A percentile compares a stretch with the other conserved stretches of the same genome.
These are phyloP conservation scores for Penicillium sp. DNA, from an alignment of 2,329 filamentous ascomycete genomes.

Conservation along the genomic window DNA sequence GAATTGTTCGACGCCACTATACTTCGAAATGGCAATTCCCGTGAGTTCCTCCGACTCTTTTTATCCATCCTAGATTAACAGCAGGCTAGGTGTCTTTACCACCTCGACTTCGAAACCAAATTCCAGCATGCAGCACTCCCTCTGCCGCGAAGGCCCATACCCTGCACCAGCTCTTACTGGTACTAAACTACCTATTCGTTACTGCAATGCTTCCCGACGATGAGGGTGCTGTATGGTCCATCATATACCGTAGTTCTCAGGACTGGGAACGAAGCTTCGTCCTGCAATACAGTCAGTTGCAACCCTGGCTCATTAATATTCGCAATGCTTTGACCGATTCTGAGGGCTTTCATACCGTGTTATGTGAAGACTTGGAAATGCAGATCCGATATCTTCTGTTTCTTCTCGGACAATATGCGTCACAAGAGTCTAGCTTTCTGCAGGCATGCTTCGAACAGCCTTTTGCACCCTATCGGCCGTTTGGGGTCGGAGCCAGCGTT, in stretches of 20 bases:
- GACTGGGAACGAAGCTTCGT: not conserved
- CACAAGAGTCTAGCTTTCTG: not conserved
- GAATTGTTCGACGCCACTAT: not conserved
- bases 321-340: not conserved
- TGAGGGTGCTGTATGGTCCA: not conserved
- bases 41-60: not conserved
- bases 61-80: not conserved
- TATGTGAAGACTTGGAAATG: not conserved
- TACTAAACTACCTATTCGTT: not conserved
- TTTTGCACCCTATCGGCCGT: not conserved
- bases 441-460: not conserved
- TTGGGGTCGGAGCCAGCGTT: constrained; percentile 4
- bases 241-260: not conserved
- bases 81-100: not conserved
- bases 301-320: not conserved
- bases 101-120: not conserved
- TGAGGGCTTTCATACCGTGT: not conserved
- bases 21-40: not conserved
- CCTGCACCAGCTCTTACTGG: not conserved
- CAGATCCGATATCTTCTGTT: constrained; percentile 4
- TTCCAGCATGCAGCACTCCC: not conserved
- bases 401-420: not conserved
- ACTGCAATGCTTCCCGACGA: not conserved
- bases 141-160: not conserved
- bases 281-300: not conserved